phyloP scores from a whole-genome alignment of 352 stramenopile species.

The Phytophthora brassicae region DNA sequence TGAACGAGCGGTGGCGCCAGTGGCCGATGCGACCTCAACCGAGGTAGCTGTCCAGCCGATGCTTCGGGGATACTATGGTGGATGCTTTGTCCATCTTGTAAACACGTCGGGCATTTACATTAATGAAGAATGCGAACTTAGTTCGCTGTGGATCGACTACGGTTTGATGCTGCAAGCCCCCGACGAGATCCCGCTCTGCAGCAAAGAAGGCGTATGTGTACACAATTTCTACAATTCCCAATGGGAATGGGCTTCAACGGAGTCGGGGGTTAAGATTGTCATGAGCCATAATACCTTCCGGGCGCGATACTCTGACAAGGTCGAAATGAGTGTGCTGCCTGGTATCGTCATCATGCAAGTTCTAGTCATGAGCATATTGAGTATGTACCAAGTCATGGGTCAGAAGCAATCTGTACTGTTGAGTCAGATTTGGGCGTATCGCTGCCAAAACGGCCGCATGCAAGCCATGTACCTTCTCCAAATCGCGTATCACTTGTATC shows the following conservation, averaged over 20 bases:
- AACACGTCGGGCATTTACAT: slow-evolving; percentile 38
- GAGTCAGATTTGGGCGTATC: slow-evolving; percentile 43
- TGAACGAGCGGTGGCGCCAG: slow-evolving; percentile 13
- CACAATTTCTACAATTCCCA: slow-evolving; percentile 41
- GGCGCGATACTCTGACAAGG: slow-evolving; percentile 30
- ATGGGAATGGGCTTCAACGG: slow-evolving; percentile 32
- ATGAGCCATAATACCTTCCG: slow-evolving; percentile 32
- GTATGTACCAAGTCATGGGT: slow-evolving; percentile 39
- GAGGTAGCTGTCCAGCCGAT: slow-evolving; percentile 29
- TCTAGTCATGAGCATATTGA: slow-evolving; percentile 35
- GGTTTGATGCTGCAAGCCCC: slow-evolving; percentile 36
- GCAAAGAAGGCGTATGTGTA: slow-evolving; percentile 28
- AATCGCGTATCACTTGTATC: slow-evolving; percentile 39
- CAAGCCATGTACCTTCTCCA: slow-evolving; percentile 40
- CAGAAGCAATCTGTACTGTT: slow-evolving; percentile 37
- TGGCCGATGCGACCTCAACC: slow-evolving; percentile 15
- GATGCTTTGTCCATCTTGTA: slow-evolving; percentile 33
- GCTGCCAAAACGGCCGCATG: slow-evolving; percentile 39
- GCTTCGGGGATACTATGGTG: slow-evolving; percentile 37
- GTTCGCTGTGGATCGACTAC: slow-evolving; percentile 37
- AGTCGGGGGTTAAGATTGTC: slow-evolving; percentile 10
- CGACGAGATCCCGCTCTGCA: slow-evolving; percentile 36
- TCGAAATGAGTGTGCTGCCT: slow-evolving; percentile 34
- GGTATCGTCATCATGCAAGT: slow-evolving; percentile 40
- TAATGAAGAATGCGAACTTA: slow-evolving; percentile 24